Conservation (phyloP, 495 filamentous ascomycete species). For the Tetracladium setigerum region DNA sequence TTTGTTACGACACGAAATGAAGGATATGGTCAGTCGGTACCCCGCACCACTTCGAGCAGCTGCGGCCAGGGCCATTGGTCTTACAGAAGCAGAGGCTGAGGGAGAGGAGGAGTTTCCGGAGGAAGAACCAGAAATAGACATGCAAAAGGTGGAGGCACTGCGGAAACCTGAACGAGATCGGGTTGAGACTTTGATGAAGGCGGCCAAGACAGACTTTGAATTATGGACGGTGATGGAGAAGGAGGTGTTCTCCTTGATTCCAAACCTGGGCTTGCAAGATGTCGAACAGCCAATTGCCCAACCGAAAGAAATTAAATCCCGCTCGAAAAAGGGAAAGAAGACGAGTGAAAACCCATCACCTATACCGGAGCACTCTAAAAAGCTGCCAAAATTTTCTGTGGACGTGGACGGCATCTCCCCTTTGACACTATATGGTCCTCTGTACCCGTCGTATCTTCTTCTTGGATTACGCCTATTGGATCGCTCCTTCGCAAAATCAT, state of each 20-base stretch:
- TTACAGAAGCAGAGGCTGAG: not conserved
- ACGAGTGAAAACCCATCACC: constrained; percentile 9
- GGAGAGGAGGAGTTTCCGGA: not conserved
- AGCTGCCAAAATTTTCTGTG: not conserved
- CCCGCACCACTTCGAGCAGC: constrained; percentile 13
- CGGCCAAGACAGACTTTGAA: constrained; percentile 51
- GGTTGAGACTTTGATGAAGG: constrained; percentile 40
- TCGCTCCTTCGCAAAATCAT: constrained; percentile 46
- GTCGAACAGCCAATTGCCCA: not conserved
- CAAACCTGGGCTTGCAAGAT: constrained; percentile 29
- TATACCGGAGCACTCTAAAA: constrained; percentile 7
- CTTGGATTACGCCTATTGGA: constrained; percentile 57
- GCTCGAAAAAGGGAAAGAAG: constrained; percentile 10
- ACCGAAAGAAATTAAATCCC: not conserved
- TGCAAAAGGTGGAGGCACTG: constrained; percentile 26
- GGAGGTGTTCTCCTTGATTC: constrained; percentile 59
- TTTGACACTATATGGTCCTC: constrained; percentile 45
- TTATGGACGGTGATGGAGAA: constrained; percentile 65
- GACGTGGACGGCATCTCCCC: constrained; percentile 1
- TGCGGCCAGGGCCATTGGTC: constrained; percentile 18
- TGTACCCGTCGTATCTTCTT: constrained; percentile 61
- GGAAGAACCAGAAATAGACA: not conserved
- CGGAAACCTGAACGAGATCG: constrained; percentile 31
- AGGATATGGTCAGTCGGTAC: constrained; percentile 10
- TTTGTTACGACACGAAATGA: not conserved